Percentiles rank a stretch among this genome's conserved stretches.
Conservation (phyloP, 306 rosid species). For the Potentilla sterilis region DNA sequence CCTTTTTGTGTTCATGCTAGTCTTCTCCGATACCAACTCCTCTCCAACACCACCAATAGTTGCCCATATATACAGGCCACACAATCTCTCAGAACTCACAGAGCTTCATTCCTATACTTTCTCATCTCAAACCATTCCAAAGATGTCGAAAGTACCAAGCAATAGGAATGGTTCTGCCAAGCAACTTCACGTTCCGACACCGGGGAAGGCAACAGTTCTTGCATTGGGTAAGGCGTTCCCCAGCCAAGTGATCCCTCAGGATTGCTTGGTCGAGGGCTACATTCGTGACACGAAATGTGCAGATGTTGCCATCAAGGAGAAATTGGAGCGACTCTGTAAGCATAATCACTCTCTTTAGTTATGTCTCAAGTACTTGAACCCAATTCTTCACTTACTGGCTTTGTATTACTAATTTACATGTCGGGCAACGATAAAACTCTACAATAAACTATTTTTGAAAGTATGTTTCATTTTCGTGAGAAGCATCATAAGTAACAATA, state of each 20-base stretch:
- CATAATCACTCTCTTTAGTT: conserved; percentile 6
- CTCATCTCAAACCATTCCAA: background rate
- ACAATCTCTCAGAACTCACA: conserved; percentile 21
- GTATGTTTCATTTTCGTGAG: background rate
- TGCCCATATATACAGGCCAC: conserved; percentile 38
- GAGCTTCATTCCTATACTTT: background rate
- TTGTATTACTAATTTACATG: background rate
- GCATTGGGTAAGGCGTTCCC: conserved; percentile 94
- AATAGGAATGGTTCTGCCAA: conserved; percentile 28
- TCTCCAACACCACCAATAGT: conserved; percentile 42
- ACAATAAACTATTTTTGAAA: background rate
- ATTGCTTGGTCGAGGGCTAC: conserved; percentile 91
- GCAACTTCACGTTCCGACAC: conserved; percentile 39
- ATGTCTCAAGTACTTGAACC: background rate
- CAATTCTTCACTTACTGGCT: background rate
- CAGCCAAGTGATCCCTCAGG: conserved; percentile 84
- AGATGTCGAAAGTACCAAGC: conserved; percentile 51
- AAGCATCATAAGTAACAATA: background rate
- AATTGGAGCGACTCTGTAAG: conserved; percentile 88
- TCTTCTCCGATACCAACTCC: conserved; percentile 57
- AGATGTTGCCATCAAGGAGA: conserved; percentile 70
- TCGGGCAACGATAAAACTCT: background rate
- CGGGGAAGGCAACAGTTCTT: conserved; percentile 76
- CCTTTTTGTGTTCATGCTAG: conserved; percentile 49
- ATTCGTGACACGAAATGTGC: conserved; percentile 82